Conservation (phyloP, 2,329 filamentous ascomycete species). For the Mariannaea sp. region DNA sequence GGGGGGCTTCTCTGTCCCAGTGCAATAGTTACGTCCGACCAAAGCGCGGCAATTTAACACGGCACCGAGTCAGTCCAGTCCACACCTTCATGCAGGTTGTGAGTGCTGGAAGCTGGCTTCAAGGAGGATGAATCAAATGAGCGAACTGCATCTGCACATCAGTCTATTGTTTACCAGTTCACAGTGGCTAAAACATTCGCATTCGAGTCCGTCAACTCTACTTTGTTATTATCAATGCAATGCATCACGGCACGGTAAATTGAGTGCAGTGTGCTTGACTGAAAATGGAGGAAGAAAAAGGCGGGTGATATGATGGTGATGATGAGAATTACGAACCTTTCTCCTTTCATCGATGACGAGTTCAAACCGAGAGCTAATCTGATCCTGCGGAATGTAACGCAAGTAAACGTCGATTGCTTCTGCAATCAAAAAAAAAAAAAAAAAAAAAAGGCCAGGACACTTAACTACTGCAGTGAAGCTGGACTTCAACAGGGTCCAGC, state of each 20-base stretch:
- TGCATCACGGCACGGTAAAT: not conserved
- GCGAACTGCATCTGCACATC: not conserved
- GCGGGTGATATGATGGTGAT: too few species aligned
- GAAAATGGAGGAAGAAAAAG: slow-evolving; percentile 3
- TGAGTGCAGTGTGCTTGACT: slow-evolving; percentile 4
- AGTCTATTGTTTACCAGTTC: not conserved
- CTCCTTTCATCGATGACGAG: too few species aligned
- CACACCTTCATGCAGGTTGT: not conserved
- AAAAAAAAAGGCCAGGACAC: slow-evolving; percentile 6
- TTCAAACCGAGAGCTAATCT: too few species aligned
- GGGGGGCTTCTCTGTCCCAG: slow-evolving; percentile 4
- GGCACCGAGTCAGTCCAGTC: slow-evolving; percentile 3
- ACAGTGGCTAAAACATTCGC: not conserved
- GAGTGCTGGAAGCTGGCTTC: not conserved
- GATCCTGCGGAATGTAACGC: too few species aligned
- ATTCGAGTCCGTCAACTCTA: not conserved
- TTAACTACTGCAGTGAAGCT: slow-evolving; percentile 14
- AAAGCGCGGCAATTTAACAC: slow-evolving; percentile 13
- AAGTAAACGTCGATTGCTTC: too few species aligned
- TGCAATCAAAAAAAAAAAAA: slow-evolving; percentile 7
- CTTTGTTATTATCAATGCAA: not conserved
- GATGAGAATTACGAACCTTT: too few species aligned
- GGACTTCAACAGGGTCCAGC: too few species aligned
- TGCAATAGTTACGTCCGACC: slow-evolving; percentile 4
- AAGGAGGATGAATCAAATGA: not conserved